Base-by-base conservation (phyloP, 164 flowering plant species). In the Brasenia schreberi region DNA sequence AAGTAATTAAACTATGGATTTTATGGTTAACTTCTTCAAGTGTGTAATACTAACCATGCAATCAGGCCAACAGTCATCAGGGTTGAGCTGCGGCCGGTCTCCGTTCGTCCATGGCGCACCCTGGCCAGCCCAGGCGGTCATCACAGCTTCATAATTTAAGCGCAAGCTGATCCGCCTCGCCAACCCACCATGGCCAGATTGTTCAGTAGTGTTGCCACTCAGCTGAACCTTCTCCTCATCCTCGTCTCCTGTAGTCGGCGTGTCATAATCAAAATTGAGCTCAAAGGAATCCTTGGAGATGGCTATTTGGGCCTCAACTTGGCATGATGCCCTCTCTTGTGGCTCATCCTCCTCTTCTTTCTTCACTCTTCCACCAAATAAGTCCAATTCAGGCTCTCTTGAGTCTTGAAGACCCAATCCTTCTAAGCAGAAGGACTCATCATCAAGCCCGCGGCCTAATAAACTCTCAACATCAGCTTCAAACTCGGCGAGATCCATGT, bases 391-490 rank as follows among this genome's bases (percentile, higher is more conserved):
- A 19, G 5, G 42, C 14, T 4, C 17, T 52, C 77, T 78, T 42
- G 72, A 71, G 44, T 78, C 62, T 61, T 79, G 33, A 10, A 92
- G 62, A 39, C 93, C 96, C 71, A 92, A 65, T 6, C 75, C 91
- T 64, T 92, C 89, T 78, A 88, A 87, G 11, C 82, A 81, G 33
- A 80, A 85, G 1, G 82, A 71, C 64, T 84, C 91, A 14, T 81
- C 76, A 9, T 88, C 96, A 0, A 88, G 74, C 0, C 87, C 91
- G 53, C 71, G 76, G 0, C 96, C 98, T 0, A 92, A 70, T 58
- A 92, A 71, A 62, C 80, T 84, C 76, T 92, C 93, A 5, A 92
- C 92, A 63, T 92, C 92, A 5, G 96, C 98, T 0, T 94, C 94
- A 64, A 92, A 92, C 59, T 88, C 91, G 0, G 78, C 95, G 1